Evolutionary conservation across 352 stramenopile species (phyloP).

Genomic region (Pelagophyceae sp.): DNA sequence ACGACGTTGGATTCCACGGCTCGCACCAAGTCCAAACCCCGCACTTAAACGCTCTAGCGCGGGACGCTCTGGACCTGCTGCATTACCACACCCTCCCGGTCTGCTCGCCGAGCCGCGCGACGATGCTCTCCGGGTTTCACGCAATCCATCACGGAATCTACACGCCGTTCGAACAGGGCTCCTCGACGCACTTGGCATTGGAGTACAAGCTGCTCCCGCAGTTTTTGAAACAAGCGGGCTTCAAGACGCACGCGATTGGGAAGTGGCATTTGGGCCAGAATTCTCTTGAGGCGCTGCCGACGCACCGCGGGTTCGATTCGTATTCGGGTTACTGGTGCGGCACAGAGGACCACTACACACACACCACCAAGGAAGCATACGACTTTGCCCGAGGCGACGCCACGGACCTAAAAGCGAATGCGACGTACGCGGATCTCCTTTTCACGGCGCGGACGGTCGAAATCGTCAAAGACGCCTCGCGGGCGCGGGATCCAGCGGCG

Average conservation of each 20-base stretch:
- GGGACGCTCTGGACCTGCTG: background rate
- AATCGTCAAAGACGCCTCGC: no score
- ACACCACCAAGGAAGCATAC: no score
- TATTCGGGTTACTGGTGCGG: slow-evolving; percentile 23
- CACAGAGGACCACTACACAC: slow-evolving; percentile 1
- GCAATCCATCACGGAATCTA: slow-evolving; percentile 20
- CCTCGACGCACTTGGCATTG: background rate
- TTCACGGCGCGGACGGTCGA: no score
- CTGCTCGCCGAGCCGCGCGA: slow-evolving; percentile 27
- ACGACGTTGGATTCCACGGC: no score
- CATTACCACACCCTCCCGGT: slow-evolving; percentile 26
- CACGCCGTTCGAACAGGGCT: no score
- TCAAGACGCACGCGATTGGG: slow-evolving; percentile 29
- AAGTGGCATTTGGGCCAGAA: slow-evolving; percentile 38
- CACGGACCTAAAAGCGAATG: no score
- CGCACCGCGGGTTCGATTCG: slow-evolving; percentile 27
- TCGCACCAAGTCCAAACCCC: slow-evolving; percentile 19
- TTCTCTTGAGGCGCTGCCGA: slow-evolving; percentile 25
- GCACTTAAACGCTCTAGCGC: slow-evolving; percentile 10
- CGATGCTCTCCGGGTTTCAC: slow-evolving; percentile 32
- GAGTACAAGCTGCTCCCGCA: background rate
- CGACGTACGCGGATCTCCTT: no score
- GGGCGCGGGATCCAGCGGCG: no score
- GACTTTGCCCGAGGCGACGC: no score
- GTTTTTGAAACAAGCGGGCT: slow-evolving; percentile 9